These are phyloP conservation scores for Penicillium maclennaniae DNA, from an alignment of 495 filamentous ascomycete genomes.

Conservation along the genomic window DNA sequence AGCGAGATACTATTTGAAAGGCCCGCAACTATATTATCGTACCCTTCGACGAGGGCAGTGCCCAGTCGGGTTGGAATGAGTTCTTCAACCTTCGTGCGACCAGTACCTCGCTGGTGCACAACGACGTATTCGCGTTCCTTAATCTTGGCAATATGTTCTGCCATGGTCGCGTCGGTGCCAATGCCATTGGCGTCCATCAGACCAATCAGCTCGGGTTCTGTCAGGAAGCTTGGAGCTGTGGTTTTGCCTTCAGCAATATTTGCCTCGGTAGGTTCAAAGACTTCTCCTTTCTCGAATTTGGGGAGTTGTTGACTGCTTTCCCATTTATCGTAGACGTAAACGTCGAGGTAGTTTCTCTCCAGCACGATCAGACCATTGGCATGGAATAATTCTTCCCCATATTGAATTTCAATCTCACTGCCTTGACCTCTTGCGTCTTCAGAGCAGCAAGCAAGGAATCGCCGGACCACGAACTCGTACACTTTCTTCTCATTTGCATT, in stretches of 20 bases:
- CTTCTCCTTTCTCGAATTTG: conserved; percentile 69
- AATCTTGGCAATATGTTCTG: conserved; percentile 94
- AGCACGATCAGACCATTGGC: conserved; percentile 81
- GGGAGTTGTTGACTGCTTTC: conserved; percentile 81
- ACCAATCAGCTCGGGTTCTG: conserved; percentile 93
- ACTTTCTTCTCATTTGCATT: conserved; percentile 65
- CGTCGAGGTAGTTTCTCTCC: conserved; percentile 87
- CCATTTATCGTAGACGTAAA: conserved; percentile 96
- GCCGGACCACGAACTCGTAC: conserved; percentile 91
- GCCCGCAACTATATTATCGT: conserved; percentile 72
- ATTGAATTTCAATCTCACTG: conserved; percentile 79
- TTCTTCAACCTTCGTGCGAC: conserved; percentile 63
- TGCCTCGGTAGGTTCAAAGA: conserved; percentile 85
- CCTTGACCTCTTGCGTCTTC: conserved; percentile 84
- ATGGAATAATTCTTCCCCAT: conserved; percentile 78
- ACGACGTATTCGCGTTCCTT: conserved; percentile 82
- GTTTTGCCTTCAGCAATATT: conserved; percentile 87
- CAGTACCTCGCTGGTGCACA: conserved; percentile 52
- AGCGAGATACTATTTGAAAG: conserved; percentile 74
- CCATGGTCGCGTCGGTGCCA: conserved; percentile 98
- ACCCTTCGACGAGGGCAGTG: conserved; percentile 86
- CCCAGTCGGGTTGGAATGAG: conserved; percentile 90
- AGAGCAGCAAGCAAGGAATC: conserved; percentile 94
- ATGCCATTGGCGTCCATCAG: conserved; percentile 99
- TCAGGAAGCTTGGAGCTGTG: conserved; percentile 75